Conservation (phyloP, 2,329 filamentous ascomycete genomes). For the Rutstroemia sp. region DNA sequence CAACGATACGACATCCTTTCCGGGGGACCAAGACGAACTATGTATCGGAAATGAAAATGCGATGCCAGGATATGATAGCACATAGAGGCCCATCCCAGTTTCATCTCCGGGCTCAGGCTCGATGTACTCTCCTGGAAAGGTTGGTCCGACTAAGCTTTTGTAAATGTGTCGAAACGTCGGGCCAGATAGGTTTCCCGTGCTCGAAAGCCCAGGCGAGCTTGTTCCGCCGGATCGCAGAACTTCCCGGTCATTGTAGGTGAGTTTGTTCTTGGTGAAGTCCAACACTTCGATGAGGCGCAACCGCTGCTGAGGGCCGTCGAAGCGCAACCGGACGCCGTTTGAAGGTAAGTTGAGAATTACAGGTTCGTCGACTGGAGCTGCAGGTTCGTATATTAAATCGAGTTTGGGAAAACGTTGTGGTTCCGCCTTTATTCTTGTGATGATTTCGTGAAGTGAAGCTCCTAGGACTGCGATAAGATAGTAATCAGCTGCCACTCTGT, state of each 20-base stretch:
- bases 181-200: slow-evolving; percentile 38
- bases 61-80: slow-evolving; percentile 89
- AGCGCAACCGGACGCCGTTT: slow-evolving; percentile 84
- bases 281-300: slow-evolving; percentile 84
- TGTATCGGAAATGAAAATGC: slow-evolving; percentile 85
- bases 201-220: slow-evolving; percentile 25
- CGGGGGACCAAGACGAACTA: slow-evolving; percentile 64
- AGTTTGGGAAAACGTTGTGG: slow-evolving; percentile 76
- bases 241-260: slow-evolving; percentile 76
- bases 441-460: slow-evolving; percentile 81
- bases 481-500: slow-evolving; percentile 10
- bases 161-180: slow-evolving; percentile 87
- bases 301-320: slow-evolving; percentile 89
- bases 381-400: slow-evolving; percentile 73
- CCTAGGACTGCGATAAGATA: slow-evolving; percentile 59
- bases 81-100: slow-evolving; percentile 64
- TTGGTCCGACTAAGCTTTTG: slow-evolving; percentile 85
- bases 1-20: slow-evolving; percentile 77
- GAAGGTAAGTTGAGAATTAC: slow-evolving; percentile 69
- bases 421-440: slow-evolving; percentile 83
- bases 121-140: slow-evolving; percentile 89
- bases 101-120: slow-evolving; percentile 47
- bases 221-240: slow-evolving; percentile 57
- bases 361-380: slow-evolving; percentile 65
- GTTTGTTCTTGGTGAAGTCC: slow-evolving; percentile 78